Evolutionary conservation across 2,329 filamentous ascomycete genomes (phyloP), one percentile per base, ranked within the genome.

Genomic region (Cercospora janseana): DNA sequence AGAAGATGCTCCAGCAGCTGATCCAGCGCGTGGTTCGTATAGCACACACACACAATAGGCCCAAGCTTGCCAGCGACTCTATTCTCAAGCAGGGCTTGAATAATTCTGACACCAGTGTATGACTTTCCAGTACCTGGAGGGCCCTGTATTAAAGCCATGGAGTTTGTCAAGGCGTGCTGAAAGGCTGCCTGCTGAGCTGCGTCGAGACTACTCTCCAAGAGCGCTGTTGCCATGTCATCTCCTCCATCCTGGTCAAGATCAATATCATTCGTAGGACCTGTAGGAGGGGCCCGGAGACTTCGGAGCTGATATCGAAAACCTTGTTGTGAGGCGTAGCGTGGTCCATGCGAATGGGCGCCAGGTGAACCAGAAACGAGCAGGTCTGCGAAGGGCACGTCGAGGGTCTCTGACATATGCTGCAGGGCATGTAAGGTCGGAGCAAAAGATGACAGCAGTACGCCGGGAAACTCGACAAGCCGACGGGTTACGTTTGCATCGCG

Each of bases 121-220:
- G 85, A 88, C 57, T 91, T 91, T 0, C 83, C 65, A 0, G 85
- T 90, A 0, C 81, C 85, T 57, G 86, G 87, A 1, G 87, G 87
- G 0, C 86, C 86, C 70, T 88, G 85, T 1, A 90, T 85, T 0
- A 84, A 64, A 40, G 79, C 81, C 0, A 88, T 65, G 0, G 69
- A 66, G 6, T 75, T 76, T 0, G 63, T 69, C 0, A 90, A 58
- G 0, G 80, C 79, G 12, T 74, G 65, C 2, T 80, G 53, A n/a
- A n/a, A n/a, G 0, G 89, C 62, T 1, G 84, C 83, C 0, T 70
- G 58, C 0, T 75, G 2, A 3, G 6, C 15, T 18, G 6, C 21
- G 16, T 37, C 34, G 67, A 57, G 89, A 85, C 0, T 83, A 76
- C 7, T 65, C 42, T 50, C 82, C 79, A 0, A 82, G 65, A 2